Percentiles rank a stretch among this genome's conserved stretches.
These are phyloP conservation scores for Ilex asprella DNA, from an alignment of 257 asterid genomes.

Conservation along the genomic window DNA sequence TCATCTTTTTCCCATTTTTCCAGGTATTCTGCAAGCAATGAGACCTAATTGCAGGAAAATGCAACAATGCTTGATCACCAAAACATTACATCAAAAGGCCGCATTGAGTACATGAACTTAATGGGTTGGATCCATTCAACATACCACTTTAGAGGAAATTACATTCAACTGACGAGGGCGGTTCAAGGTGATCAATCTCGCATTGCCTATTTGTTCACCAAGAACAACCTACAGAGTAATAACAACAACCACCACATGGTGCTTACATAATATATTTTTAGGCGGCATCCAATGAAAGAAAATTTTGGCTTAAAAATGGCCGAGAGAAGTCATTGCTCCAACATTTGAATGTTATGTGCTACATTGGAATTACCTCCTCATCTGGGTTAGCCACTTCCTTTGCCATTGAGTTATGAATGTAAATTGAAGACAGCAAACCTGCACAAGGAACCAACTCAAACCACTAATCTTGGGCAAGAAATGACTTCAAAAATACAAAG, in stretches of 20 bases:
- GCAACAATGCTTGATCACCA: slow-evolving; percentile 1
- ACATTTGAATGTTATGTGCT: neutral
- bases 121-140: slow-evolving; percentile 14
- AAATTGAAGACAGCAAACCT: no score
- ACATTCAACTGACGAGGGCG: slow-evolving; percentile 82
- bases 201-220: slow-evolving; percentile 57
- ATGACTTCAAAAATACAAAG: no score
- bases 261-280: neutral
- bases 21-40: slow-evolving; percentile 61
- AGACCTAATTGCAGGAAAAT: slow-evolving; percentile 39
- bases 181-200: slow-evolving; percentile 67
- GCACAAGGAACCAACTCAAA: no score
- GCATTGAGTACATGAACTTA: neutral
- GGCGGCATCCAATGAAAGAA: slow-evolving; percentile 1
- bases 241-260: no score
- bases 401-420: slow-evolving; percentile 31
- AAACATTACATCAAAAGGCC: neutral
- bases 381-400: slow-evolving; percentile 28
- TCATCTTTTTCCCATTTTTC: slow-evolving; percentile 93
- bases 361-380: slow-evolving; percentile 45
- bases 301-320: no score
- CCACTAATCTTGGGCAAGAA: no score
- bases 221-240: slow-evolving; percentile 53
- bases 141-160: slow-evolving; percentile 74
- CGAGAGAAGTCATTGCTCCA: no score